Conservation (phyloP, 2,329 filamentous ascomycete species). For the Trichoderma afroharzianum region DNA sequence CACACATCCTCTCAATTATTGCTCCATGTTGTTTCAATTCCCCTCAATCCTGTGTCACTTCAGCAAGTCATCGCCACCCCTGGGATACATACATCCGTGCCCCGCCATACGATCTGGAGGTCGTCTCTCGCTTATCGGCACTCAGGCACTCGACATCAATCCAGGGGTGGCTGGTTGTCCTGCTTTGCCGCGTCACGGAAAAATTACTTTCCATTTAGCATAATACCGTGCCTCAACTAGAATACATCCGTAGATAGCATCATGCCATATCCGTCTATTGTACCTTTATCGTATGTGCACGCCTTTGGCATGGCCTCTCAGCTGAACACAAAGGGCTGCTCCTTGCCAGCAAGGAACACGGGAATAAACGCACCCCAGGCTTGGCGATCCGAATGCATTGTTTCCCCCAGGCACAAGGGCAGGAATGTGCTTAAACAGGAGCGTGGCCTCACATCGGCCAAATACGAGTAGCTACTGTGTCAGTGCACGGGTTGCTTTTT, state of each 20-base stretch:
- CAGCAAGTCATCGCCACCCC: conserved; percentile 13
- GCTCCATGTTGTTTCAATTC: not conserved
- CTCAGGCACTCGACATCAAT: not conserved
- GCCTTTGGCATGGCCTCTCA: not conserved
- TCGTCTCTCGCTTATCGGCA: conserved; percentile 15
- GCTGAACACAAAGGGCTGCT: not conserved
- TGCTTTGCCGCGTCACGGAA: not conserved
- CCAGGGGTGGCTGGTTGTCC: not conserved
- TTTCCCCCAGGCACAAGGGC: not conserved
- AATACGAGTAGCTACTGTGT: not conserved
- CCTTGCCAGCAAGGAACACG: not conserved
- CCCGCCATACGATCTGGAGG: conserved; percentile 11
- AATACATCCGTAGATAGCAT: not conserved
- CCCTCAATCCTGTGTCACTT: conserved; percentile 13
- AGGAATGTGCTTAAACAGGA: not conserved
- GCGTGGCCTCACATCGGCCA: not conserved
- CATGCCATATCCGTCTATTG: not conserved
- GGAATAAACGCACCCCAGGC: not conserved
- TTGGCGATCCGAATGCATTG: not conserved
- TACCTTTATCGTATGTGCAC: not conserved
- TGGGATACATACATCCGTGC: not conserved
- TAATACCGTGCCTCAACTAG: not conserved
- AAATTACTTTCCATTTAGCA: not conserved
- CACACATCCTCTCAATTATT: not conserved
- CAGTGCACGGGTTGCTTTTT: not conserved